Base-by-base conservation (phyloP, 495 filamentous ascomycete genomes). In the Aspergillus nidulans region DNA sequence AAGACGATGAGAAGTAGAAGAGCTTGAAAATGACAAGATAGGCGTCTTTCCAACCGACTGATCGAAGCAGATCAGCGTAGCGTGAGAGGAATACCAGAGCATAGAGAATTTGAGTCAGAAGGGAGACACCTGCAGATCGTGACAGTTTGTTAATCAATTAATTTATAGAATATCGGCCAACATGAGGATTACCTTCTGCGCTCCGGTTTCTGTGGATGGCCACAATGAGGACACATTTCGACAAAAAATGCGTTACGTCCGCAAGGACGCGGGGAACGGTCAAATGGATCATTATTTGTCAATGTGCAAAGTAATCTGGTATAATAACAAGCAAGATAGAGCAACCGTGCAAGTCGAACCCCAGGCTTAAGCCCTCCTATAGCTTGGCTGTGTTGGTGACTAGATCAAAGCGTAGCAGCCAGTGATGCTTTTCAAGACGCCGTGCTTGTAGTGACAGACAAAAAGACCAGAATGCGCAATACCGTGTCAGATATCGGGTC, bases 51-150 rank as follows among this genome's bases (percentile, higher is more conserved):
- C 70, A 74, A 19, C 69, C 66, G 6, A 60, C 55, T 5, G 60
- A 55, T 39, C 60, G 64, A 63, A 96, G 86, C 55, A 97, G 73
- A 65, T 97, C 90, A 24, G 91, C 81, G 71, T 98, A 97, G 44
- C 95, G 84, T 12, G 88, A 84, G 51, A 87, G 66, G 73, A 97
- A 98, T 34, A 98, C 92, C 52, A 85, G 58, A 25, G 83, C 81
- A 73, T 98, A 98, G 60, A 98, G 84, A 40, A 83, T 75, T 69
- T 98, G 94, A 0, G 92, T 96, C 55, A 98, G 87, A 59, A 97
- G 83, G n/a, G 92, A 96, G 49, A 97, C 84, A 58, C 92, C 89
- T 91, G 59, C 32, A 24, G 38, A 4, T 32, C 28, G 42, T 52
- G 41, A 25, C 21, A 53, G 26, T 4, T n/a, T 7, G 34, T 72